A percentile compares a stretch with the other conserved stretches of the same genome.
Conservation (phyloP, 148 eudicot species). For the Dianthus caryophyllus region DNA sequence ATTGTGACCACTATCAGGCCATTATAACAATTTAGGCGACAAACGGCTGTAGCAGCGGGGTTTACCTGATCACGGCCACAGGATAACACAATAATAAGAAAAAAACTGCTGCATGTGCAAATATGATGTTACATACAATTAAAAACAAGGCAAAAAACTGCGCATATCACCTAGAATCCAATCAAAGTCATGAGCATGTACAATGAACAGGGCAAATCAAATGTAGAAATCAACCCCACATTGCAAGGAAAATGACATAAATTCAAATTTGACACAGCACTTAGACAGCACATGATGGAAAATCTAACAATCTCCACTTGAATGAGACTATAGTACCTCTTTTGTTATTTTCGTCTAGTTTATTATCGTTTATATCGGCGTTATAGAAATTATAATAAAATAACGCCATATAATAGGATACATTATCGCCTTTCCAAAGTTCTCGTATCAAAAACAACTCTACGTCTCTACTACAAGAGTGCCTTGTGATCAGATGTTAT, state of each 20-base stretch:
- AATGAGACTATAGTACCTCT: slow-evolving; percentile 2
- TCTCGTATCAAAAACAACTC: too few species aligned
- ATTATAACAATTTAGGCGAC: slow-evolving; percentile 1
- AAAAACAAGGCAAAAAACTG: neutral
- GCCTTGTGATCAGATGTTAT: too few species aligned
- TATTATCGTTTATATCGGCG: slow-evolving; percentile 1
- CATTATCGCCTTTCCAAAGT: neutral
- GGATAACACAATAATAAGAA: slow-evolving; percentile 11
- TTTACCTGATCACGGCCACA: slow-evolving; percentile 7
- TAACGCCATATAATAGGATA: neutral
- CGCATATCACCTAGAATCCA: slow-evolving; percentile 26
- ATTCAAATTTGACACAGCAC: slow-evolving; percentile 22
- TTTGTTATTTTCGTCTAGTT: neutral
- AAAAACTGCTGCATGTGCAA: slow-evolving; percentile 13
- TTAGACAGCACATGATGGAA: slow-evolving; percentile 19
- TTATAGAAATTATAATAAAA: neutral
- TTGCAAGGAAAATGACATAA: slow-evolving; percentile 29
- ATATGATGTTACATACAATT: slow-evolving; percentile 5
- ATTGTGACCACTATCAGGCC: neutral
- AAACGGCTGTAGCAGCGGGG: slow-evolving; percentile 11
- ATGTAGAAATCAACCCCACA: slow-evolving; percentile 27
- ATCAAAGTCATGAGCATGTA: slow-evolving; percentile 27
- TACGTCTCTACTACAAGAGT: too few species aligned
- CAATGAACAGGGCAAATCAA: slow-evolving; percentile 23
- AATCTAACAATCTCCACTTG: slow-evolving; percentile 18